Evolutionary conservation across 2,329 filamentous ascomycete species (phyloP), one percentile per base, ranked within the genome.

Genomic region (Aspergillus viridinutans): DNA sequence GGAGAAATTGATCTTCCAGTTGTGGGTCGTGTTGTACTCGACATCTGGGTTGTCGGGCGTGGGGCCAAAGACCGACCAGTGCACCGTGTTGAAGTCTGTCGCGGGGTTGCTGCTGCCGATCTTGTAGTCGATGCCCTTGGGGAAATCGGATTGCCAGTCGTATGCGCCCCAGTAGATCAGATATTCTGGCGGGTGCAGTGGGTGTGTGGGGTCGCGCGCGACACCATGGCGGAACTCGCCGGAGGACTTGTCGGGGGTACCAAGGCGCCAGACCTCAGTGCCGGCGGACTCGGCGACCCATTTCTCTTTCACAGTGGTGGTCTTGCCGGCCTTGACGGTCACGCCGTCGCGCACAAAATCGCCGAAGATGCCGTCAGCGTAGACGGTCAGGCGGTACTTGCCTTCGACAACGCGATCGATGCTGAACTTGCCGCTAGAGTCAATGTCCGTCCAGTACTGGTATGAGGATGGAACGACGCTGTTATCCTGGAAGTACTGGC

Each of bases 61-160:
- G 4, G 65, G 68, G 73, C 84, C 84, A 62, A 85, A 87, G 8
- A 85, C 83, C 56, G 80, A 82, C 85, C 85, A 88, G 66, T 88
- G 85, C 3, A 87, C 81, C 55, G 86, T 86, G 69, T 88, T 88
- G 58, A 85, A 75, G 62, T 85, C 82, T 10, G 72, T 67, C 0
- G 70, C 71, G 20, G 74, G 74, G 26, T 82, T 69, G 58, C 78
- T 80, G 64, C 79, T 69, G 9, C 84, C 84, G 1, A 88, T 79
- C 14, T 79, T 78, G 71, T 82, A 88, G 23, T 73, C 76, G 0
- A 88, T 78, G 3, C 85, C 84, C 0, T 80, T 61, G 0, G 85
- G 84, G 62, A 86, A 87, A 49, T 88, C 84, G 1, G 74, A 70
- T 0, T 78, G 74, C 67, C 83, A 88, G 65, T 87, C 84, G 63